Conservation (phyloP, 164 flowering plant species). For the Houttuynia cordata region DNA sequence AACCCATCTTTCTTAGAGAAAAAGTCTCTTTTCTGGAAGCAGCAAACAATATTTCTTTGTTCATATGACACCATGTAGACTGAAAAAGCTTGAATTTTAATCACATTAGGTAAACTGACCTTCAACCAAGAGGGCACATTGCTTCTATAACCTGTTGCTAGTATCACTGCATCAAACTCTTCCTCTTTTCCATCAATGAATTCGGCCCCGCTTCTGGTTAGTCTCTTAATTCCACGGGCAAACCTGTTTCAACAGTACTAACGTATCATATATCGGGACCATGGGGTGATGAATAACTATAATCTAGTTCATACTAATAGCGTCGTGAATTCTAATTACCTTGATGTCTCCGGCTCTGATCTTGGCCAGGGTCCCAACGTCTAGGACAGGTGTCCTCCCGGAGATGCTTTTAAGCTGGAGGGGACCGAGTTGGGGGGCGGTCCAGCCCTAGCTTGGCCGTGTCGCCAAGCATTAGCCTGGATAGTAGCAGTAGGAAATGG, state of each 20-base stretch:
- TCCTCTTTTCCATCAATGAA: constrained; percentile 42
- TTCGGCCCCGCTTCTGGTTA: constrained; percentile 7
- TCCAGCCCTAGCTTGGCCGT: constrained; percentile 22
- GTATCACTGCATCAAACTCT: constrained; percentile 57
- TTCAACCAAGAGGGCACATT: constrained; percentile 81
- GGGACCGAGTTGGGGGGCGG: constrained; percentile 44
- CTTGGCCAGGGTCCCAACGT: constrained; percentile 26
- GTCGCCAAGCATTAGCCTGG: constrained; percentile 31
- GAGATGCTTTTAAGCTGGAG: constrained; percentile 22
- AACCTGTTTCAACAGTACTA: constrained; percentile 24
- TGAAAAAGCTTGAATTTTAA: neutral
- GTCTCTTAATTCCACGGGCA: constrained; percentile 33
- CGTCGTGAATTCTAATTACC: constrained; percentile 7
- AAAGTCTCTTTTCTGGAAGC: constrained; percentile 18
- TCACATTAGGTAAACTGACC: constrained; percentile 19
- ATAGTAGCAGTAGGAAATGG: constrained; percentile 20
- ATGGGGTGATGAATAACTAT: too few species aligned
- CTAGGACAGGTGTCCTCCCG: constrained; percentile 36
- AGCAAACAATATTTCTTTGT: neutral
- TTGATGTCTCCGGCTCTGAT: constrained; percentile 26
- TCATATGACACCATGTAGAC: neutral
- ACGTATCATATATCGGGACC: neutral
- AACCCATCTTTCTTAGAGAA: constrained; percentile 17
- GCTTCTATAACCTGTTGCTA: constrained; percentile 85
- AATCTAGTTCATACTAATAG: too few species aligned